Conservation (phyloP, 352 stramenopile genomes). For the Aphanomyces stellatus region DNA sequence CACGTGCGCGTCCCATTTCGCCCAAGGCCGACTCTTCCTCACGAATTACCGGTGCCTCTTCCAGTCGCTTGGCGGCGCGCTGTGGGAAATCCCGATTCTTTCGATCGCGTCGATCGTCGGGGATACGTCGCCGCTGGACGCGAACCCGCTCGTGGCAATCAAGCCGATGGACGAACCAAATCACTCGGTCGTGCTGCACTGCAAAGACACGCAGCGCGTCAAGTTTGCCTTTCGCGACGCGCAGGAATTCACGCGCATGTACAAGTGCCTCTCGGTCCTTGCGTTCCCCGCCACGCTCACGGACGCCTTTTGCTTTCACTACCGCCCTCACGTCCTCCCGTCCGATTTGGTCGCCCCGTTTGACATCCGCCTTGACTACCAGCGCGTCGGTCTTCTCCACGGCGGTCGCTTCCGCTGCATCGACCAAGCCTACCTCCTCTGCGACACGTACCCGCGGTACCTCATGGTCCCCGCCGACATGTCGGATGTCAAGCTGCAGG, state of each 20-base stretch:
- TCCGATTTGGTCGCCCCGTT: conserved; percentile 64
- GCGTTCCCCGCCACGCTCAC: conserved; percentile 63
- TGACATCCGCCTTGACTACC: conserved; percentile 69
- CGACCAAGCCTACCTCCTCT: conserved; percentile 84
- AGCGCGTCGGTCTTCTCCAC: conserved; percentile 63
- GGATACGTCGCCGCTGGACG: conserved; percentile 13
- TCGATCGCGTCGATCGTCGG: conserved; percentile 63
- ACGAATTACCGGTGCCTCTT: conserved; percentile 82
- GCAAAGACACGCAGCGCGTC: conserved; percentile 66
- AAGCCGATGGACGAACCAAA: conserved; percentile 31
- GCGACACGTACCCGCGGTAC: conserved; percentile 91
- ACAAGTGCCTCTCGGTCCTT: conserved; percentile 66
- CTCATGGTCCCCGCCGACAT: conserved; percentile 90
- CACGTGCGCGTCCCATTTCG: conserved; percentile 57
- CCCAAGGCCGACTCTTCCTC: conserved; percentile 68
- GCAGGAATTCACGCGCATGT: conserved; percentile 61
- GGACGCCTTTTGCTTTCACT: conserved; percentile 78
- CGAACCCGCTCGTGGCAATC: conserved; percentile 21
- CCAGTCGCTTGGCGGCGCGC: conserved; percentile 31
- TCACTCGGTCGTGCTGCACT: conserved; percentile 64
- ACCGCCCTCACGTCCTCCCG: conserved; percentile 53
- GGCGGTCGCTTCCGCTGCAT: conserved; percentile 61
- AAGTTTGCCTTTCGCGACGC: conserved; percentile 62
- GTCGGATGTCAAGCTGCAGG: conserved; percentile 80
- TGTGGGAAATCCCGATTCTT: conserved; percentile 72